phyloP scores from a whole-genome alignment of 305 asterid species.

The Fraxinus platypoda region DNA sequence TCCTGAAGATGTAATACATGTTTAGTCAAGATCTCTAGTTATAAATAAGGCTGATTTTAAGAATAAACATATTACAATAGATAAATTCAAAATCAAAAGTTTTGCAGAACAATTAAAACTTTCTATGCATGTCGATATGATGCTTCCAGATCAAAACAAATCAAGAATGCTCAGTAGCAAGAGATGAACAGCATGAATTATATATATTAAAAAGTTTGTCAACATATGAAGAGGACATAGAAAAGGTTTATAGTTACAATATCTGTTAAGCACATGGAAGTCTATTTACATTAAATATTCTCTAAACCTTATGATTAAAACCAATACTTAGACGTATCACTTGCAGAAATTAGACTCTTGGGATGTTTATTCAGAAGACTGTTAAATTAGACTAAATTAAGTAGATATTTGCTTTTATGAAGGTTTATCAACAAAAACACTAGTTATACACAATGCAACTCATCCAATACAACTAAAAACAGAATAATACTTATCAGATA shows the following conservation, averaged over 20 bases:
- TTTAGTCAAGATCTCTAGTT: background rate
- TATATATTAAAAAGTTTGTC: background rate
- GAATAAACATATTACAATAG: background rate
- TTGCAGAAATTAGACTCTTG: background rate
- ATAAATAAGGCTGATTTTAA: background rate
- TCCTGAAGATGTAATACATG: slow-evolving; percentile 48
- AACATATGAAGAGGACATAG: background rate
- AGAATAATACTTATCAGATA: no score
- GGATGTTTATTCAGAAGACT: background rate
- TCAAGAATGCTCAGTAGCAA: background rate
- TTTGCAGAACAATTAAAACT: background rate
- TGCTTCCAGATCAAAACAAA: background rate
- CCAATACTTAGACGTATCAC: background rate
- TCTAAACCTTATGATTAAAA: background rate
- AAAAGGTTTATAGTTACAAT: background rate
- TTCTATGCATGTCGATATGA: background rate
- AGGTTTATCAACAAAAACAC: background rate
- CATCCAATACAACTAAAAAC: background rate
- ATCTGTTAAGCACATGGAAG: background rate
- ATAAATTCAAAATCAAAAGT: background rate
- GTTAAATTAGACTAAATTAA: background rate
- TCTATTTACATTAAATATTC: background rate
- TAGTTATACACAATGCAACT: background rate
- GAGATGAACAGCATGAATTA: background rate
- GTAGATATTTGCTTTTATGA: background rate